Base-by-base conservation (phyloP, 2,329 filamentous ascomycete species). In the Exserohilum rostratum region DNA sequence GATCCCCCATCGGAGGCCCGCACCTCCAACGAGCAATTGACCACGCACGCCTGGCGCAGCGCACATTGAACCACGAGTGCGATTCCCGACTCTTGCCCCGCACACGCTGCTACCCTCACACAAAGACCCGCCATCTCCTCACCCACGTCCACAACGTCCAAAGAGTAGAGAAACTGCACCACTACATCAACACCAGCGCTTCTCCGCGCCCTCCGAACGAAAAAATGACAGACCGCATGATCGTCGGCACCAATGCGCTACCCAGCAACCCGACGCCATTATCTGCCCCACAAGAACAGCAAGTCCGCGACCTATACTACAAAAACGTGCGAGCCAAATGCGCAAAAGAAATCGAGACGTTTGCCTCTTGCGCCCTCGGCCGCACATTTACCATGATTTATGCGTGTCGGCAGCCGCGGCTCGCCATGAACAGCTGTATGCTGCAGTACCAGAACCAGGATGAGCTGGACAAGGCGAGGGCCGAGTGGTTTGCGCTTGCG, bases 361-460 rank as follows among this genome's bases (percentile, higher is more conserved):
- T 99, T 74, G 95, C 95, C 53, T 87, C 89, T 64, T 99, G 95
- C 82, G 93, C 93, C 48, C 83, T 88, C 45, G 88, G 89, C 71
- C 90, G 91, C 62, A 98, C 93, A 5, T 85, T 98, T 67, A 92
- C 88, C 52, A 90, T 95, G 54, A 89, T 92, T 11, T 97, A 95
- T 81, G 85, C 87, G 48, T 99, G 95, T 80, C 88, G 91, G 49
- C 78, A 83, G 44, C 84, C 93, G 70, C 89, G 92, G 68, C 87
- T 88, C 59, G 82, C 83, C 31, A 99, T 99, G 95, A 99, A 99
- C 79, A 83, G 81, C 58, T 99, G 95, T 80, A 97, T 99, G 92
- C 83, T 93, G 65, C 77, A 83, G 51, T 89, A 96, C 78, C 93
- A 93, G 50, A 96, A 90, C 61, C 90, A 87, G 60, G 86, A 84